Evolutionary conservation across 2,329 filamentous ascomycete genomes (phyloP), one percentile per base, ranked within the genome.

Genomic region (Verticillium tricorpus): DNA sequence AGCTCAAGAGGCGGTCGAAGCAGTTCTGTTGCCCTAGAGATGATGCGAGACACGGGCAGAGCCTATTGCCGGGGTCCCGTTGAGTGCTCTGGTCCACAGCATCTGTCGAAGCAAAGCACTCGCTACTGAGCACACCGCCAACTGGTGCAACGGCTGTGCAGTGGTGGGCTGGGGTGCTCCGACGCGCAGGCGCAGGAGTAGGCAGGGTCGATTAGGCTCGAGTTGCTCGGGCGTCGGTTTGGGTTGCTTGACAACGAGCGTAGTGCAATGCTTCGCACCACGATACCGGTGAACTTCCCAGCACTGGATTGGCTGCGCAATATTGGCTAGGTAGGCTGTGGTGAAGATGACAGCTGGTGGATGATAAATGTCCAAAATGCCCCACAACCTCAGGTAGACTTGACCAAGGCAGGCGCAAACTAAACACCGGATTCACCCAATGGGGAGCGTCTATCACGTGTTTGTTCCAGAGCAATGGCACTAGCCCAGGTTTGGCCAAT

Each of bases 41-140:
- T 35, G 37, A 58, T 50, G 39, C 57, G 57, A 52, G 57, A 58
- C 57, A 58, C 57, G 57, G 57, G 7, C 34, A 58, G 39, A 58
- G 57, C 57, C 57, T 58, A 58, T 50, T 45, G 57, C 37, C 25
- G 39, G 57, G 57, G 22, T 14, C 25, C 28, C 28, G 28, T 22
- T 14, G 9, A 35, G 55, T 35, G n/a, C 31, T 25, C 37, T 40
- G 25, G 39, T 58, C 35, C 57, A 58, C 57, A 50, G 25, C 57
- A 58, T 58, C 14, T 39, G 25, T n/a, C 25, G 31, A 40, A 40
- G 14, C 57, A 52, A 12, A 52, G 17, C 8, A 14, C 45, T 52
- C 45, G n/a, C 56, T 40, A 25, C 3, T 32, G 22, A n/a, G 2
- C 12, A 17, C 57, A 34, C 57, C 57, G 57, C 57, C 37, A 39